A percentile compares a stretch with the other conserved stretches of the same genome.
phyloP scores from a whole-genome alignment of 2,329 filamentous ascomycete genomes.

The Ophiostoma montium region DNA sequence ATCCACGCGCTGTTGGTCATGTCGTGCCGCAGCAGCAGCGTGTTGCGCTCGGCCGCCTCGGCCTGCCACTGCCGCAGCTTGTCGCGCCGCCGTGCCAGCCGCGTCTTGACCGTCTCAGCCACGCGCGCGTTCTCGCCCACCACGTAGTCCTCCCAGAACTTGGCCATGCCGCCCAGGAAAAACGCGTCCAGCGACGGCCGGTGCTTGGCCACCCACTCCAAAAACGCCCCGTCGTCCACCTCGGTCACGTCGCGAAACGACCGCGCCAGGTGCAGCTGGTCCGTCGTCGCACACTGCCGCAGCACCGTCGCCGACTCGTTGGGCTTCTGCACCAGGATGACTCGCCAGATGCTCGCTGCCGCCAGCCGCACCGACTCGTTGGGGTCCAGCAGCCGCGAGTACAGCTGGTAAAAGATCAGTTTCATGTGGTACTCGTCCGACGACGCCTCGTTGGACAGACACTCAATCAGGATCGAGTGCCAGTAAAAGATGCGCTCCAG shows the following conservation, averaged over 20 bases:
- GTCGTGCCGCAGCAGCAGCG: conserved; percentile 67
- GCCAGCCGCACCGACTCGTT: conserved; percentile 51
- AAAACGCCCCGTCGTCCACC: conserved; percentile 76
- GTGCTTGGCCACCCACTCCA: conserved; percentile 78
- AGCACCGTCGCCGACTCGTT: conserved; percentile 64
- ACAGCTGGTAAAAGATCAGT: conserved; percentile 84
- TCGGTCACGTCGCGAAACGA: conserved; percentile 77
- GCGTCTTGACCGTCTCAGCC: conserved; percentile 55
- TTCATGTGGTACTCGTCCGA: conserved; percentile 67
- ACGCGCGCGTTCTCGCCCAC: conserved; percentile 66
- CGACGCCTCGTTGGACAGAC: conserved; percentile 47
- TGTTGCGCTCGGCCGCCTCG: conserved; percentile 54
- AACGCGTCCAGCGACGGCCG: conserved; percentile 63
- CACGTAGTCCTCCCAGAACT: conserved; percentile 80
- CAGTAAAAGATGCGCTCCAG: conserved; percentile 85
- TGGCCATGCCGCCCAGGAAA: conserved; percentile 70
- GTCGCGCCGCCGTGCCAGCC: conserved; percentile 65
- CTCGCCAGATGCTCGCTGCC: conserved; percentile 77
- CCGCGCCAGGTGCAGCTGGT: conserved; percentile 56
- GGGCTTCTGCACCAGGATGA: conserved; percentile 86
- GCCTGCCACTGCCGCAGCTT: conserved; percentile 66
- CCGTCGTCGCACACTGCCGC: conserved; percentile 49
- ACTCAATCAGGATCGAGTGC: conserved; percentile 79
- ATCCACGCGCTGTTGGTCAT: conserved; percentile 82
- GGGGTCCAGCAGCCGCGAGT: conserved; percentile 68